Conservation (phyloP, 2,329 filamentous ascomycete genomes). For the Chaetomium sp. region DNA sequence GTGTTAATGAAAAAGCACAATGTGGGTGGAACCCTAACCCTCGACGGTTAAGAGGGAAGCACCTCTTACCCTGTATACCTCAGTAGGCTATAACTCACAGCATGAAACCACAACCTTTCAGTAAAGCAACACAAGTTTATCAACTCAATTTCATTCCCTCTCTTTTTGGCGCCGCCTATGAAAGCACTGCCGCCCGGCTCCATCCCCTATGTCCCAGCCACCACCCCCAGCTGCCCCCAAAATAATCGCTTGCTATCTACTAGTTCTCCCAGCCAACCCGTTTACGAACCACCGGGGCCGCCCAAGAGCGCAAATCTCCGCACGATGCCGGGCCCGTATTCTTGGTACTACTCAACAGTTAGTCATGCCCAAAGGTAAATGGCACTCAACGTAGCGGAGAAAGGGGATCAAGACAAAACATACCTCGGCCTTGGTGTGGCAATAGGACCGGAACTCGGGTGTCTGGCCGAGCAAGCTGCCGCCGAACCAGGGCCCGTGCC, state of each 20-base stretch:
- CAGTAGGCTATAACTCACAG: too few relatives aligned
- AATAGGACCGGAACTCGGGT: slow-evolving; percentile 97
- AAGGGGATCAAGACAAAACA: slow-evolving; percentile 32
- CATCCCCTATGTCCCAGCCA: too few relatives aligned
- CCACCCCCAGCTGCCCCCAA: neutral
- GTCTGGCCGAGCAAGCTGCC: slow-evolving; percentile 94
- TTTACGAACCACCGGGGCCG: slow-evolving; percentile 74
- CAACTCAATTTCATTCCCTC: slow-evolving; percentile 15
- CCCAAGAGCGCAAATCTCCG: slow-evolving; percentile 89
- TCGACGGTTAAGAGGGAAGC: too few relatives aligned
- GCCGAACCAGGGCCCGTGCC: slow-evolving; percentile 97
- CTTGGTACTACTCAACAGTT: slow-evolving; percentile 63
- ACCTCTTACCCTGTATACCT: too few relatives aligned
- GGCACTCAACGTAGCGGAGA: too few relatives aligned
- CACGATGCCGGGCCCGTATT: slow-evolving; percentile 93
- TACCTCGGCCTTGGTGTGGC: slow-evolving; percentile 81
- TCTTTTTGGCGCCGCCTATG: slow-evolving; percentile 17
- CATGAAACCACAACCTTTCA: too few relatives aligned
- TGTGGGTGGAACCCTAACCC: too few relatives aligned
- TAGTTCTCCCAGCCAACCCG: slow-evolving; percentile 3
- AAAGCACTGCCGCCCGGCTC: slow-evolving; percentile 11
- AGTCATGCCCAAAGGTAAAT: neutral
- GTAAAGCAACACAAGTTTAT: neutral
- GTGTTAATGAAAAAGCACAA: too few relatives aligned
- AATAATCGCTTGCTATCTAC: slow-evolving; percentile 18